phyloP scores from a whole-genome alignment of 768 basidiomycete species.

The Mycena chlorophos region DNA sequence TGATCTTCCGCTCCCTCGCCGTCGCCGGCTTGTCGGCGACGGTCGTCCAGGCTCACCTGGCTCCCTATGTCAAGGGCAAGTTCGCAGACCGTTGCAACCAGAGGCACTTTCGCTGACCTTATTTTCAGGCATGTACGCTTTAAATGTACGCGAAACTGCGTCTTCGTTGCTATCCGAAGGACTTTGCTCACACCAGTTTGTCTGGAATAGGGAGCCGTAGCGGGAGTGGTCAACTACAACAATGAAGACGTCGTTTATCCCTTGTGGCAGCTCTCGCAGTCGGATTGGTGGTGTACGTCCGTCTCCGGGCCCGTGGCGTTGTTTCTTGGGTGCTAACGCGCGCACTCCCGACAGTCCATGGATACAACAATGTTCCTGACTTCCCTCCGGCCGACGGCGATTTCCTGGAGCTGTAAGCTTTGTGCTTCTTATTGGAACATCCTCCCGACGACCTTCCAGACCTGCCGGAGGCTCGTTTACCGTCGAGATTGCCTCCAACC shows the following conservation, averaged over 20 bases:
- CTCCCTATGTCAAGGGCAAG: constrained; percentile 40
- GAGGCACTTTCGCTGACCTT: no score
- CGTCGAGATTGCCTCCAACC: constrained; percentile 51
- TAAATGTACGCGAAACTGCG: constrained; percentile 35
- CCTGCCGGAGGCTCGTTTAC: constrained; percentile 51
- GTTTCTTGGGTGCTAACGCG: neutral
- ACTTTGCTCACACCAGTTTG: neutral
- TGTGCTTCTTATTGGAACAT: neutral
- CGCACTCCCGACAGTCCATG: no score
- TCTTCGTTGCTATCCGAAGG: neutral
- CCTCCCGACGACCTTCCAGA: constrained; percentile 25
- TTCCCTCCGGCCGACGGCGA: constrained; percentile 44
- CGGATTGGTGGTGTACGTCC: constrained; percentile 49
- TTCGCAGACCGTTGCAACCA: no score
- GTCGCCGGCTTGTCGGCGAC: constrained; percentile 9
- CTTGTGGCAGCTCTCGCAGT: constrained; percentile 41
- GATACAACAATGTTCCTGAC: constrained; percentile 37
- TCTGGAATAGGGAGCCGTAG: constrained; percentile 35
- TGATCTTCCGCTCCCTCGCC: constrained; percentile 16
- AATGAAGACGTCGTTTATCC: constrained; percentile 40
- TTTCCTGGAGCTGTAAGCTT: constrained; percentile 44
- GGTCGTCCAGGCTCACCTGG: constrained; percentile 41
- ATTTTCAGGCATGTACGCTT: constrained; percentile 52
- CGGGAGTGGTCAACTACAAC: constrained; percentile 37
- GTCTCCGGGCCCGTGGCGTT: neutral